phyloP scores from a whole-genome alignment of 805 yeast genomes.

The Yamadazyma phyllophila region DNA sequence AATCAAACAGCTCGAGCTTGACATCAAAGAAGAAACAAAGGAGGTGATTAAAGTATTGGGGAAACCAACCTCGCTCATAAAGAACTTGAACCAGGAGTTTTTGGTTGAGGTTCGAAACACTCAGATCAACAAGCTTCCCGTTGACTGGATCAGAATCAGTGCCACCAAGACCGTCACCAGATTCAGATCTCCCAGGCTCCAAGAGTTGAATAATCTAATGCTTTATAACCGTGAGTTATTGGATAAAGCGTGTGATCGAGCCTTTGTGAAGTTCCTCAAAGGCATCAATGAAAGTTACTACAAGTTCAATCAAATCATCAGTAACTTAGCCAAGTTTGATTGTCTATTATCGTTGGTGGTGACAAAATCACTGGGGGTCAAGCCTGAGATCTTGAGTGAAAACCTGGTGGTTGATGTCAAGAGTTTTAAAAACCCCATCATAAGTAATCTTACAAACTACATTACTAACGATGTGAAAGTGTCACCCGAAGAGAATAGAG shows the following conservation, averaged over 20 bases:
- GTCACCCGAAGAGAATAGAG: slow-evolving; percentile 44
- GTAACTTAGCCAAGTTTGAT: slow-evolving; percentile 56
- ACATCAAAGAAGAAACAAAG: slow-evolving; percentile 53
- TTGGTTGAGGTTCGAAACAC: slow-evolving; percentile 72
- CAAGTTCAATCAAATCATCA: slow-evolving; percentile 41
- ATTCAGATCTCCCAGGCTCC: slow-evolving; percentile 63
- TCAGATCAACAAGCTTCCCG: slow-evolving; percentile 58
- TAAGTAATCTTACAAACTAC: slow-evolving; percentile 51
- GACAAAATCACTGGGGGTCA: slow-evolving; percentile 44
- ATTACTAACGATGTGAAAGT: slow-evolving; percentile 68
- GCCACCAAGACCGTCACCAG: slow-evolving; percentile 69
- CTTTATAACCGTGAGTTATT: slow-evolving; percentile 62
- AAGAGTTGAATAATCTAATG: slow-evolving; percentile 49
- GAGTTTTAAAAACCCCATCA: slow-evolving; percentile 66
- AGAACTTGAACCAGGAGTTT: slow-evolving; percentile 65
- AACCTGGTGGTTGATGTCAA: slow-evolving; percentile 44
- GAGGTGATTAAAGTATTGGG: slow-evolving; percentile 45
- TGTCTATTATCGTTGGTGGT: slow-evolving; percentile 66
- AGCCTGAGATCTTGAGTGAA: slow-evolving; percentile 49
- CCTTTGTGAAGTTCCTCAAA: slow-evolving; percentile 42
- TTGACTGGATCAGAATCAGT: slow-evolving; percentile 73
- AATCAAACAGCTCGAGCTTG: slow-evolving; percentile 44
- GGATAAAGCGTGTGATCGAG: slow-evolving; percentile 43
- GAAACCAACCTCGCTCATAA: slow-evolving; percentile 53
- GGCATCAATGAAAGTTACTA: slow-evolving; percentile 30